Conservation (phyloP, 2,329 filamentous ascomycete species). For the Escovopsis sp. region DNA sequence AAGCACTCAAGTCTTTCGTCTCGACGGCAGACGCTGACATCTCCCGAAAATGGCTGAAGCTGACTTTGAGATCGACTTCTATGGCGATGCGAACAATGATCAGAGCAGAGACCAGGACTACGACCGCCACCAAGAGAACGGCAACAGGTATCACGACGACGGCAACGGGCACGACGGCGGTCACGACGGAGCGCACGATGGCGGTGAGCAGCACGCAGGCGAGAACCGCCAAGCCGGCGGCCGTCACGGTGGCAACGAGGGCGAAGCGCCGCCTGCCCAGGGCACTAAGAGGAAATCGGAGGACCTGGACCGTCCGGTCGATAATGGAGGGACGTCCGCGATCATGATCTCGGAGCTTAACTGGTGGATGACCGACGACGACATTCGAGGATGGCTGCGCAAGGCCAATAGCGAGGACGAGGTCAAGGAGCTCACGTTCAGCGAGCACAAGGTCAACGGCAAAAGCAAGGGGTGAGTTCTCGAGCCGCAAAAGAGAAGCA, state of each 20-base stretch:
- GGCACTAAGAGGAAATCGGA: conserved; percentile 47
- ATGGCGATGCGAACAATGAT: conserved; percentile 42
- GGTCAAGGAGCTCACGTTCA: conserved; percentile 86
- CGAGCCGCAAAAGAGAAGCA: too few relatives aligned
- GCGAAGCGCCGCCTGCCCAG: conserved; percentile 19
- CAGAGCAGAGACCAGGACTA: conserved; percentile 21
- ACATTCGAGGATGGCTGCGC: conserved; percentile 74
- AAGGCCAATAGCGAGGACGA: conserved; percentile 71
- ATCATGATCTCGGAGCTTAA: conserved; percentile 79
- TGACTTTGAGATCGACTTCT: conserved; percentile 60
- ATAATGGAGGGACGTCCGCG: conserved; percentile 49
- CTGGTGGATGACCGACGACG: conserved; percentile 97
- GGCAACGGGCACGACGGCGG: conserved; percentile 13
- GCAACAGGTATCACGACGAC: conserved; percentile 26
- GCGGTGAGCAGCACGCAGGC: conserved; percentile 19
- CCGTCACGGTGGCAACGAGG: conserved; percentile 7
- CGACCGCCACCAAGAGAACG: conserved; percentile 24
- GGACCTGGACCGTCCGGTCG: conserved; percentile 38
- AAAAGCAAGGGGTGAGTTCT: conserved; percentile 79
- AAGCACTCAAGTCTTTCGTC: conserved; percentile 4
- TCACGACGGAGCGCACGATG: too few relatives aligned
- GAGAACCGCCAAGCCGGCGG: conserved; percentile 15
- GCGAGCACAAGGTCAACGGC: conserved; percentile 96
- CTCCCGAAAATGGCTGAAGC: conserved; percentile 46
- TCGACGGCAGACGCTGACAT: conserved; percentile 6